A percentile compares a stretch with the other conserved stretches of the same genome.
phyloP scores from a whole-genome alignment of 192 early-diverging fungal species.

The Coemansia sp. region DNA sequence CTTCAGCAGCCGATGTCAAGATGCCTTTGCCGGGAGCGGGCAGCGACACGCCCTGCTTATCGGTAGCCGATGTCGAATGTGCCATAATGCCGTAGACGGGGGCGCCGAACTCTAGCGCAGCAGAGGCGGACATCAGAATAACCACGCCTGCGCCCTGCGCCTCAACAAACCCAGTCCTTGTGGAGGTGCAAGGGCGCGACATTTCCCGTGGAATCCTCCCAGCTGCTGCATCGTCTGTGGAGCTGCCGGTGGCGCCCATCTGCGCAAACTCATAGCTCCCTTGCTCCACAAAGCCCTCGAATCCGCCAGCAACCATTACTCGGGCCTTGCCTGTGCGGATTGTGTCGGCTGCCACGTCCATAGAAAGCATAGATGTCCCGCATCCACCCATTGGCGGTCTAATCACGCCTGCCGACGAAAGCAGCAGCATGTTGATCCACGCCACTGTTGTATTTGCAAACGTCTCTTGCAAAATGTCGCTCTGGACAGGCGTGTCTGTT shows the following conservation, averaged over 20 bases:
- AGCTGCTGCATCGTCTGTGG: constrained; percentile 74
- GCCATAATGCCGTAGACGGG: constrained; percentile 92
- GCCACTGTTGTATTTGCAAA: constrained; percentile 70
- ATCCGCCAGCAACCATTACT: constrained; percentile 89
- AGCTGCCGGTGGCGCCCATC: constrained; percentile 95
- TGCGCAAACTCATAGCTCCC: constrained; percentile 95
- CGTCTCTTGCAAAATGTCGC: constrained; percentile 92
- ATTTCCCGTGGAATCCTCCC: constrained; percentile 86
- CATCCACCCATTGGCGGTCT: constrained; percentile 81
- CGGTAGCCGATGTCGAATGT: constrained; percentile 85
- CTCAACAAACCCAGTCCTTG: constrained; percentile 94
- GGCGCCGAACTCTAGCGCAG: constrained; percentile 88
- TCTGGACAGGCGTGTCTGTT: constrained; percentile 79
- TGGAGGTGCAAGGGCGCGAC: constrained; percentile 86
- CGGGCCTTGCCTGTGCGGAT: constrained; percentile 89
- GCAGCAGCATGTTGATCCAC: constrained; percentile 95
- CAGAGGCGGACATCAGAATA: constrained; percentile 83
- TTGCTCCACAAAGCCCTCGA: constrained; percentile 93
- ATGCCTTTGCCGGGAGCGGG: constrained; percentile 96
- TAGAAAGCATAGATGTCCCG: constrained; percentile 86
- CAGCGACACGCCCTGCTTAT: constrained; percentile 90
- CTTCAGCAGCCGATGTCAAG: constrained; percentile 53
- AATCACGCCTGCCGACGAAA: constrained; percentile 91
- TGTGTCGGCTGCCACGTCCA: constrained; percentile 90
- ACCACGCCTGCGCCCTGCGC: constrained; percentile 89